Conservation (phyloP, 495 filamentous ascomycete species). For the Podospora fimiseda region DNA sequence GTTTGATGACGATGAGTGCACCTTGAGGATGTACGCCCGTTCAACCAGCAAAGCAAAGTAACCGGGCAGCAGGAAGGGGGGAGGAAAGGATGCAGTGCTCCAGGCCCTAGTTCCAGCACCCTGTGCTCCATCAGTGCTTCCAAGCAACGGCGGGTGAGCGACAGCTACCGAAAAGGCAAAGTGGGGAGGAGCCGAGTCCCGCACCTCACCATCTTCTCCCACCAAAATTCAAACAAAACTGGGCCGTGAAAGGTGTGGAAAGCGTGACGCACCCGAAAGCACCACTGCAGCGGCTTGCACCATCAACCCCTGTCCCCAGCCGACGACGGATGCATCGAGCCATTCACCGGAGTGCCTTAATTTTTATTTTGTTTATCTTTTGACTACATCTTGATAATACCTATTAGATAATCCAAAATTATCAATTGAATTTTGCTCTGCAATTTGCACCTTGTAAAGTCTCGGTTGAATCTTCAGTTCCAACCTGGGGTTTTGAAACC, state of each 20-base stretch:
- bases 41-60: conserved; percentile 14
- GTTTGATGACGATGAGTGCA: conserved; percentile 23
- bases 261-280: conserved; percentile 3
- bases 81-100: neutral
- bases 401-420: no score
- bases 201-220: neutral
- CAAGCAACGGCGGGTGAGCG: neutral
- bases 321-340: conserved; percentile 1
- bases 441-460: no score
- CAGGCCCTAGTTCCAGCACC: neutral
- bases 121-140: neutral
- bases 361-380: no score
- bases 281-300: neutral
- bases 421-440: no score
- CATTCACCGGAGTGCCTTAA: no score
- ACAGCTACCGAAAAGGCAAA: conserved; percentile 4
- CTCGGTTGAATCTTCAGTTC: no score
- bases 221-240: conserved; percentile 1
- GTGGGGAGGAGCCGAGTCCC: neutral
- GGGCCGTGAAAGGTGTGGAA: neutral
- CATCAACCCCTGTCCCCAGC: neutral
- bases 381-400: no score
- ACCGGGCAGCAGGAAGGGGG: conserved; percentile 4
- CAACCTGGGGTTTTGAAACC: neutral
- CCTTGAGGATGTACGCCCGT: conserved; percentile 14